These are phyloP conservation scores for Mycena amicta DNA, from an alignment of 768 basidiomycete species.

Conservation along the genomic window DNA sequence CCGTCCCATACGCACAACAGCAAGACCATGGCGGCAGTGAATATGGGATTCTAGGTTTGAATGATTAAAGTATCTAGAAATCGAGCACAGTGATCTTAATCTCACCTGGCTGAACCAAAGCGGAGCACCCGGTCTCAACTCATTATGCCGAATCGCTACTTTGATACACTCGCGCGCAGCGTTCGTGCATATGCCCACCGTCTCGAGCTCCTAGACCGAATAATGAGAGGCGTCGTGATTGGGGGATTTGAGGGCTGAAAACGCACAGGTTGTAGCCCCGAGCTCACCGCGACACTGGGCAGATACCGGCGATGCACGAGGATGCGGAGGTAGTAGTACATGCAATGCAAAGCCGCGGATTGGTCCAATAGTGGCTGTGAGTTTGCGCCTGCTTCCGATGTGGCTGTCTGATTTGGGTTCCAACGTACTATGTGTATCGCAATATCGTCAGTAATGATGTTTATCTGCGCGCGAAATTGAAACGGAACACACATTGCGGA, in stretches of 20 bases:
- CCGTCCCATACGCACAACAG: not conserved
- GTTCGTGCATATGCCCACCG: not conserved
- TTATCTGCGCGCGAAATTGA: not conserved
- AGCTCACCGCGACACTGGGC: not conserved
- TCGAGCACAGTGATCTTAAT: not conserved
- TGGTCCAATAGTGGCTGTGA: not conserved
- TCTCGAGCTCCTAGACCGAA: not conserved
- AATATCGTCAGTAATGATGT: not conserved
- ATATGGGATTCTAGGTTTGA: not conserved
- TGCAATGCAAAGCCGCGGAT: not conserved
- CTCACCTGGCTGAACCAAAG: not conserved
- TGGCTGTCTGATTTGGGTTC: not conserved
- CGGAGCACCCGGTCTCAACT: not conserved
- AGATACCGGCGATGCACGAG: not conserved
- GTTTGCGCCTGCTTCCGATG: too few relatives aligned
- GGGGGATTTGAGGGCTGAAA: not conserved
- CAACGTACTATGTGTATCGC: not conserved
- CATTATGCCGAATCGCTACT: not conserved
- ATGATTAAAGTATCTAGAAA: not conserved
- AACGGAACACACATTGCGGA: not conserved
- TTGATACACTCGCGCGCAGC: not conserved
- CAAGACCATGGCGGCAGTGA: not conserved
- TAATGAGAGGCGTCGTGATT: not conserved
- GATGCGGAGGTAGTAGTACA: not conserved
- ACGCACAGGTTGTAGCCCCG: not conserved